These are phyloP conservation scores for Echites panduratus DNA, from an alignment of 257 asterid species.

Conservation along the genomic window DNA sequence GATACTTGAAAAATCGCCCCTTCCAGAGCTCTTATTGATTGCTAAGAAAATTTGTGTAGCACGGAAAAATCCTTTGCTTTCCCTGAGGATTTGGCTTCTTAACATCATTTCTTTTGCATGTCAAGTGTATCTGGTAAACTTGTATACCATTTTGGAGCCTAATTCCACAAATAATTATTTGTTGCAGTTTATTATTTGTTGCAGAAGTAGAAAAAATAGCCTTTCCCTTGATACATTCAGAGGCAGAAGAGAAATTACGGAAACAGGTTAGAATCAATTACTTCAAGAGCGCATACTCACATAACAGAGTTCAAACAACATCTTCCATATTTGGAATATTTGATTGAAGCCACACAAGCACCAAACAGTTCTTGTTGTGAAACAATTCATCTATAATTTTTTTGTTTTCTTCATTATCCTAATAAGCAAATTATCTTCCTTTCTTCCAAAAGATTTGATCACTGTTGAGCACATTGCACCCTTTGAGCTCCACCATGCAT, in stretches of 20 bases:
- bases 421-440: not conserved
- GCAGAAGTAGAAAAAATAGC: too few species aligned
- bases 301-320: not conserved
- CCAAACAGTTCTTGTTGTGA: not conserved
- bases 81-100: not conserved
- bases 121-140: too few species aligned
- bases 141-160: too few species aligned
- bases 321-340: not conserved
- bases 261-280: too few species aligned
- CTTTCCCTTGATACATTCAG: too few species aligned
- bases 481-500: conserved; percentile 65
- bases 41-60: not conserved
- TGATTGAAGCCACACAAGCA: not conserved
- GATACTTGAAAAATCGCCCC: conserved; percentile 57
- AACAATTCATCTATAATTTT: not conserved
- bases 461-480: conserved; percentile 86
- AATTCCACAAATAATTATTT: too few species aligned
- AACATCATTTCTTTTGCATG: not conserved
- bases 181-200: too few species aligned
- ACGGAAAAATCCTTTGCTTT: not conserved
- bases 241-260: too few species aligned
- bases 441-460: not conserved
- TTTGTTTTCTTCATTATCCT: not conserved
- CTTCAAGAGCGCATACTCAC: too few species aligned
- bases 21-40: not conserved